Evolutionary conservation across 148 eudicot genomes (phyloP).

Genomic region (Nyssa sinensis): DNA sequence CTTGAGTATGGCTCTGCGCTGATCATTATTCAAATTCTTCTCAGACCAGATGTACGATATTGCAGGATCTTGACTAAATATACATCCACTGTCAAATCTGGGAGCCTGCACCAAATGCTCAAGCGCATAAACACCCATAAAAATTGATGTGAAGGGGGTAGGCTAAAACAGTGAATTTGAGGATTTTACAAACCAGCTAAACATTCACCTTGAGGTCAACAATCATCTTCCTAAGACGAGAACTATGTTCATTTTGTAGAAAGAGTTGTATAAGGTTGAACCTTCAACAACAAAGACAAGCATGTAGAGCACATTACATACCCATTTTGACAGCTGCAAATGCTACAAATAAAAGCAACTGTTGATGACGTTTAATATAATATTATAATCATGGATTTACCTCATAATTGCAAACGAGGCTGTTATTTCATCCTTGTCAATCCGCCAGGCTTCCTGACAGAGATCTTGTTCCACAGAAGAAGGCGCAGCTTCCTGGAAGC

Average conservation of each 20-base stretch:
- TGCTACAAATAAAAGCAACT: neutral
- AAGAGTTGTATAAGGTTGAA: conserved; percentile 87
- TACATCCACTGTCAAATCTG: conserved; percentile 84
- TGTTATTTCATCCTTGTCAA: conserved; percentile 87
- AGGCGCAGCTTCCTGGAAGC: conserved; percentile 68
- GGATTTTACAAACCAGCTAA: neutral
- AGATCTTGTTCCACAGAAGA: conserved; percentile 58
- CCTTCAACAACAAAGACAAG: conserved; percentile 34
- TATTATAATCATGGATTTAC: conserved; percentile 29
- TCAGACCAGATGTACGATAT: conserved; percentile 92
- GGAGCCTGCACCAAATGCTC: conserved; percentile 63
- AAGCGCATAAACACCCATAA: conserved; percentile 8
- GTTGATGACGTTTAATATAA: neutral
- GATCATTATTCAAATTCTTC: conserved; percentile 87
- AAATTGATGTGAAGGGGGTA: neutral
- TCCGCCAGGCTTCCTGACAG: conserved; percentile 67
- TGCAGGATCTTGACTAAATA: conserved; percentile 97
- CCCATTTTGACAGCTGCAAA: neutral
- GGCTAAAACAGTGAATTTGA: neutral
- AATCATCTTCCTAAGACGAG: conserved; percentile 67
- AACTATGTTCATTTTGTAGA: conserved; percentile 60
- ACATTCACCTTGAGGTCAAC: conserved; percentile 83
- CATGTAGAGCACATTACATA: neutral
- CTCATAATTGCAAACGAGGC: conserved; percentile 83
- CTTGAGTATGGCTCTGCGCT: conserved; percentile 91